These are phyloP conservation scores for Serendipita sp. DNA, from an alignment of 768 basidiomycete genomes.

Conservation along the genomic window DNA sequence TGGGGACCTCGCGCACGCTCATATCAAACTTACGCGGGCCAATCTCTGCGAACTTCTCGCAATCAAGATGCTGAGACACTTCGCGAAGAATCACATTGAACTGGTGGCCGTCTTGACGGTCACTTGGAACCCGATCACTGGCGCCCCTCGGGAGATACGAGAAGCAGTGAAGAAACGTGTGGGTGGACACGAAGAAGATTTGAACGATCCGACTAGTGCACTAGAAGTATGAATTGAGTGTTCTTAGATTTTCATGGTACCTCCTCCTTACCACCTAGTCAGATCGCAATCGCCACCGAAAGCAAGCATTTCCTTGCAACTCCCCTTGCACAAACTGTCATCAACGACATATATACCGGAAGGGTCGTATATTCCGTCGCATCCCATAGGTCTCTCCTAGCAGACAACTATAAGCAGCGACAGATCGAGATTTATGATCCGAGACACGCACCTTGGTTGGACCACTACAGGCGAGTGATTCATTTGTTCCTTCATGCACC, in stretches of 20 bases:
- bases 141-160: conserved; percentile 50
- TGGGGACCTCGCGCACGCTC: conserved; percentile 60
- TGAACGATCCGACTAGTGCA: conserved; percentile 62
- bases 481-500: neutral
- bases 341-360: conserved; percentile 79
- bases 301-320: conserved; percentile 74
- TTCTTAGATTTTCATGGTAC: neutral
- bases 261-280: neutral
- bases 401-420: conserved; percentile 77
- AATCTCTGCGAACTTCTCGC: conserved; percentile 82
- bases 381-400: conserved; percentile 54
- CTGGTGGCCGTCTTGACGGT: conserved; percentile 67
- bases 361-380: conserved; percentile 50
- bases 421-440: conserved; percentile 60
- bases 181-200: conserved; percentile 39
- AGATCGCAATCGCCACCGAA: conserved; percentile 81
- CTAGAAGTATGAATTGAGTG: conserved; percentile 48
- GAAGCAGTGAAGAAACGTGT: conserved; percentile 46
- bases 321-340: conserved; percentile 70
- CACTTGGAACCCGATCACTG: conserved; percentile 72
- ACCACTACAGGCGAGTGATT: conserved; percentile 55
- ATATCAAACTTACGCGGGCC: conserved; percentile 54
- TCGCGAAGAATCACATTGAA: conserved; percentile 59
- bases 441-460: conserved; percentile 51
- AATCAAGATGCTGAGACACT: conserved; percentile 66